These are phyloP conservation scores for Aspergillus hortae DNA, from an alignment of 2,329 filamentous ascomycete species.

Conservation along the genomic window DNA sequence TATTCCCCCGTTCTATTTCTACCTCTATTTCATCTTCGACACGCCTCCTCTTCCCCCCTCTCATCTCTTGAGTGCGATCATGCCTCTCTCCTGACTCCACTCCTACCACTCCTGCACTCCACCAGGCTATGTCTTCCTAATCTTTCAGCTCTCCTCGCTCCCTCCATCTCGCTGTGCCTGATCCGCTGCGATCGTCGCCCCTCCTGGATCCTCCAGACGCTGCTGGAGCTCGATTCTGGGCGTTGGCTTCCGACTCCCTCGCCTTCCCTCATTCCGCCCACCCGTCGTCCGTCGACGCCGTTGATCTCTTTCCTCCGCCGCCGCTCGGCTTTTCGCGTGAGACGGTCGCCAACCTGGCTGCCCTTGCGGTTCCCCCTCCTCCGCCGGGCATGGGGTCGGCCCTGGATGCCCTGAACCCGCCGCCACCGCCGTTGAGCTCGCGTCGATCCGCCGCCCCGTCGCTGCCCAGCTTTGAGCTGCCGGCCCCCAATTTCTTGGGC, in stretches of 20 bases:
- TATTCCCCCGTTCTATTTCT: too few relatives aligned
- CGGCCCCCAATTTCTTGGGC: conserved; percentile 52
- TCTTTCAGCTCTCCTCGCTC: neutral
- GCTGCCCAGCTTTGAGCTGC: conserved; percentile 67
- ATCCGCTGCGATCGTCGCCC: conserved; percentile 41
- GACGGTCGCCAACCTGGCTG: conserved; percentile 57
- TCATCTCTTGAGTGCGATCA: too few relatives aligned
- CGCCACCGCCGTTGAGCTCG: conserved; percentile 62
- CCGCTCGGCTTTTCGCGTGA: conserved; percentile 41
- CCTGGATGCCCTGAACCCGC: conserved; percentile 58
- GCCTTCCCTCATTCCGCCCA: conserved; percentile 33
- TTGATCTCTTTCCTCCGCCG: conserved; percentile 36
- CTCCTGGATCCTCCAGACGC: conserved; percentile 49
- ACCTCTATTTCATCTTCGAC: too few relatives aligned
- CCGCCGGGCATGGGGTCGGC: conserved; percentile 61
- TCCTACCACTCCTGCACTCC: neutral
- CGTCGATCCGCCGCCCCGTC: conserved; percentile 66
- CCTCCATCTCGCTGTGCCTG: conserved; percentile 2
- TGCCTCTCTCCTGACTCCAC: neutral
- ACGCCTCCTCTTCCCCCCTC: too few relatives aligned
- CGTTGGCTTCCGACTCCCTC: conserved; percentile 34
- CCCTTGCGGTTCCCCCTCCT: conserved; percentile 57
- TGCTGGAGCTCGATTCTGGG: conserved; percentile 48
- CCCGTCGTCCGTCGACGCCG: conserved; percentile 36
- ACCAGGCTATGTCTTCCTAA: neutral